phyloP scores from a whole-genome alignment of 352 stramenopile species.

The Saprolegnia diclina region DNA sequence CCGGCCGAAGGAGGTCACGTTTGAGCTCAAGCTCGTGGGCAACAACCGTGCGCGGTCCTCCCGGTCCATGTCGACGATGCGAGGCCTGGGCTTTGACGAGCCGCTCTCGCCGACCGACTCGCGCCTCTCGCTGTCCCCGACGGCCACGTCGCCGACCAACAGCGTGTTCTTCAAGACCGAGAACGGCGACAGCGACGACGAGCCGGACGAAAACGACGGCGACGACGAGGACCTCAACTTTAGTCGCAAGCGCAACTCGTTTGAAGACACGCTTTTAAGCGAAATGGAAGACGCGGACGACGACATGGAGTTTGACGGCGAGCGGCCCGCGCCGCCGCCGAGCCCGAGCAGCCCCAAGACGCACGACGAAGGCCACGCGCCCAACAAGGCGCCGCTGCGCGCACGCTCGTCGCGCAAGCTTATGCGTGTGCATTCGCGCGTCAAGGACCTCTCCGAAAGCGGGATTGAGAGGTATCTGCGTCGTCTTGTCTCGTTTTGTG shows the following conservation, averaged over 20 bases:
- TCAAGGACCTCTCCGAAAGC: constrained; percentile 61
- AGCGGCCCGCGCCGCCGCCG: constrained; percentile 40
- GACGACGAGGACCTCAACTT: constrained; percentile 64
- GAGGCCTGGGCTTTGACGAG: constrained; percentile 42
- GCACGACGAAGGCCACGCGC: constrained; percentile 26
- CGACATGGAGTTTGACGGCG: constrained; percentile 85
- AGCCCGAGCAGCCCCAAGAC: constrained; percentile 58
- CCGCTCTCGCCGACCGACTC: constrained; percentile 47
- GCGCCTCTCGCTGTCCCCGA: constrained; percentile 21
- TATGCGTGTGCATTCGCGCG: constrained; percentile 34
- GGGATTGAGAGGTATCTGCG: constrained; percentile 66
- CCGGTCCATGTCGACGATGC: constrained; percentile 33
- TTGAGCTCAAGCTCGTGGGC: constrained; percentile 77
- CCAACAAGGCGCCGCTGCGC: constrained; percentile 28
- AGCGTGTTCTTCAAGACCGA: background rate
- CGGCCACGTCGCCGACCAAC: constrained; percentile 6
- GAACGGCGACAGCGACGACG: constrained; percentile 68
- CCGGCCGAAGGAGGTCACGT: constrained; percentile 82
- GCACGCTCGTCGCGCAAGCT: constrained; percentile 2
- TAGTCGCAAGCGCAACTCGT: constrained; percentile 58
- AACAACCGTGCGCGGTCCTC: constrained; percentile 58
- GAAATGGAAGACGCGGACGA: constrained; percentile 80
- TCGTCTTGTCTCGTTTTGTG: too few species aligned
- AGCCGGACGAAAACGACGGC: constrained; percentile 81
- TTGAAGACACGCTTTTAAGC: constrained; percentile 67